Conservation (phyloP, 257 asterid genomes). For the Solanum boliviense region DNA sequence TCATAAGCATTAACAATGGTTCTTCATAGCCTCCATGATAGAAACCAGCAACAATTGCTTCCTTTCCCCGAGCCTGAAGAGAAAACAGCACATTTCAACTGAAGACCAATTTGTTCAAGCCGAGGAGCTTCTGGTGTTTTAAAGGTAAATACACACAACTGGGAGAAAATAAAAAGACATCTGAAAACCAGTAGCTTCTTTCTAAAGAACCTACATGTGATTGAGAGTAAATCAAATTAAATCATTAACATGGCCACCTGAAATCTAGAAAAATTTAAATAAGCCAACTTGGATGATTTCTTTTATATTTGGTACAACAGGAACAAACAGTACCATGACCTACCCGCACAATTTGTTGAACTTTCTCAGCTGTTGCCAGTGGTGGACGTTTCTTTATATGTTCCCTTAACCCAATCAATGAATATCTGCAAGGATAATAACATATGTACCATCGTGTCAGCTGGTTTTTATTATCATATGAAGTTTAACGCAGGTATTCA, state of each 20-base stretch:
- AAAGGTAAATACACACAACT: not conserved
- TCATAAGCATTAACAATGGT: conserved; percentile 91
- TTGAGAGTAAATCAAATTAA: not conserved
- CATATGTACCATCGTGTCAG: not conserved
- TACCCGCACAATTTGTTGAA: conserved; percentile 93
- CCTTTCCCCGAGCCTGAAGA: conserved; percentile 72
- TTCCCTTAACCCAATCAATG: conserved; percentile 72
- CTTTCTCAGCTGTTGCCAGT: conserved; percentile 85
- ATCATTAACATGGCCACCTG: not conserved
- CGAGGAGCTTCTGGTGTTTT: not conserved
- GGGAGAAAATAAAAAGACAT: not conserved
- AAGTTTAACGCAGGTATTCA: not conserved
- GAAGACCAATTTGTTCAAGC: not conserved
- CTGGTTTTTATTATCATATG: not conserved
- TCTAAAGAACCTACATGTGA: not conserved
- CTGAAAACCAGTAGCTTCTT: not conserved
- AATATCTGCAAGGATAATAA: conserved; percentile 36
- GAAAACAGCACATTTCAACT: not conserved
- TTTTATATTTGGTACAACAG: not conserved
- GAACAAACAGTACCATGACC: not conserved
- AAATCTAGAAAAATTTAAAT: not conserved
- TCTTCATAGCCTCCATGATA: conserved; percentile 95
- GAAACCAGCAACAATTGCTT: conserved; percentile 90
- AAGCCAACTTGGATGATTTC: not conserved
- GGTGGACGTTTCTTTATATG: conserved; percentile 99